Percentiles rank a stretch among this genome's conserved stretches.
Conservation (phyloP, 208 protist species). For the Crithidia bombi region DNA sequence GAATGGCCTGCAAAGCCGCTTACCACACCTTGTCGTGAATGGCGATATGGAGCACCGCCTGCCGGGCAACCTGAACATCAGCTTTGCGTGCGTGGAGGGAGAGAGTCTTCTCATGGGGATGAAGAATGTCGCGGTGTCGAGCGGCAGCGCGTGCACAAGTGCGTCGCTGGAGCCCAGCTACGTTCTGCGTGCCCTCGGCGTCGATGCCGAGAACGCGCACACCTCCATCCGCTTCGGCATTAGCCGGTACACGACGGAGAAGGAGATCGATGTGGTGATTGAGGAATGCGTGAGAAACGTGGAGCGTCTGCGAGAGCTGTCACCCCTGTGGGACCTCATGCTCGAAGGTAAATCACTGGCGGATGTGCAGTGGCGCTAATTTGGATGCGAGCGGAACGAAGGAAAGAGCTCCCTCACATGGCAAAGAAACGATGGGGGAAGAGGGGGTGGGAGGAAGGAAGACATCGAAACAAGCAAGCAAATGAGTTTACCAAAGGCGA, state of each 20-base stretch:
- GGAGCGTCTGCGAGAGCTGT: conserved; percentile 96
- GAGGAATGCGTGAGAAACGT: conserved; percentile 92
- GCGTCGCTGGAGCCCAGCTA: conserved; percentile 99
- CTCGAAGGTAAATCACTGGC: conserved; percentile 95
- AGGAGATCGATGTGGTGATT: conserved; percentile 94
- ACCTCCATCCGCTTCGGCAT: conserved; percentile 99
- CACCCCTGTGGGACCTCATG: conserved; percentile 98
- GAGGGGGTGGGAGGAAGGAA: not conserved
- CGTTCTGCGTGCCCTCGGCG: conserved; percentile 98
- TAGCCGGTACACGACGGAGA: conserved; percentile 97
- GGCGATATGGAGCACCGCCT: conserved; percentile 93
- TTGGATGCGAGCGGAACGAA: not conserved
- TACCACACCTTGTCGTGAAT: conserved; percentile 94
- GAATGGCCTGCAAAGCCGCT: conserved; percentile 78
- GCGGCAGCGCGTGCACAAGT: conserved; percentile 98
- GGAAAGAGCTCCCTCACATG: not conserved
- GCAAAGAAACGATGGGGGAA: not conserved
- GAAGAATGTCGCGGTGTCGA: conserved; percentile 96
- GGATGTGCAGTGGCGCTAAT: conserved; percentile 89
- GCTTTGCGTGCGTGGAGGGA: conserved; percentile 99
- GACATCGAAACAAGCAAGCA: too few relatives aligned
- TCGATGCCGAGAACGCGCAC: conserved; percentile 98
- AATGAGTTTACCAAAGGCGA: too few relatives aligned
- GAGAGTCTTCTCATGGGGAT: conserved; percentile 99
- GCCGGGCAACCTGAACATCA: conserved; percentile 98